Evolutionary conservation across 805 yeast species (phyloP).

Genomic region (Cyberlindnera subsufficiens): DNA sequence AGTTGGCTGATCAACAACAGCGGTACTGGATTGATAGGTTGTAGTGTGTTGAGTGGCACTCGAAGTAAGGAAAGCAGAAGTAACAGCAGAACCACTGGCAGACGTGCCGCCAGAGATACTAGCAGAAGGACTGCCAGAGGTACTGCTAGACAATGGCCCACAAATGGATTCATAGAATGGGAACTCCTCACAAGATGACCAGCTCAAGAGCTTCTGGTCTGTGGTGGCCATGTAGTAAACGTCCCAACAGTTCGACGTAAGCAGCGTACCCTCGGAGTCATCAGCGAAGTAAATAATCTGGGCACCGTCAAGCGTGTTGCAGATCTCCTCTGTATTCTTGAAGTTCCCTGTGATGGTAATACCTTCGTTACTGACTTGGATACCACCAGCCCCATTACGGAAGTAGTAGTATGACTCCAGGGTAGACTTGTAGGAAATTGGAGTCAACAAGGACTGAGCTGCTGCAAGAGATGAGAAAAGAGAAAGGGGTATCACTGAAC

Average conservation of each 20-base stretch:
- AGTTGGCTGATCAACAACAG: slow-evolving; percentile 4
- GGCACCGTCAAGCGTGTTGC: slow-evolving; percentile 13
- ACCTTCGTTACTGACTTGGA: slow-evolving; percentile 9
- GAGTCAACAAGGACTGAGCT: slow-evolving; percentile 14
- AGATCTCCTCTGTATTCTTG: slow-evolving; percentile 8
- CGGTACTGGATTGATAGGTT: not conserved
- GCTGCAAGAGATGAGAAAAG: slow-evolving; percentile 17
- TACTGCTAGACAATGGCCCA: slow-evolving; percentile 1
- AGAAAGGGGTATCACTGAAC: slow-evolving; percentile 8
- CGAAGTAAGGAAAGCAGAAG: not conserved
- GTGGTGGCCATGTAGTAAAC: slow-evolving; percentile 17
- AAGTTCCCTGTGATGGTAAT: slow-evolving; percentile 12
- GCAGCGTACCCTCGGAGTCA: slow-evolving; percentile 8
- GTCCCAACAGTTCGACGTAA: slow-evolving; percentile 21
- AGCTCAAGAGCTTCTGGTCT: slow-evolving; percentile 9
- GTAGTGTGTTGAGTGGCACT: not conserved
- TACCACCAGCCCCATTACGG: slow-evolving; percentile 12
- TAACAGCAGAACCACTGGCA: too few relatives aligned
- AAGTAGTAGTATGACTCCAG: slow-evolving; percentile 19
- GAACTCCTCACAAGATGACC: slow-evolving; percentile 22
- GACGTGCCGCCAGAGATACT: slow-evolving; percentile 3
- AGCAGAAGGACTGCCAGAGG: slow-evolving; percentile 4
- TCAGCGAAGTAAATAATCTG: slow-evolving; percentile 18
- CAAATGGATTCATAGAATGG: slow-evolving; percentile 18
- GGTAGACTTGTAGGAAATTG: slow-evolving; percentile 12